Evolutionary conservation across 2,329 filamentous ascomycete species (phyloP).

Genomic region (Fusarium metavorans): DNA sequence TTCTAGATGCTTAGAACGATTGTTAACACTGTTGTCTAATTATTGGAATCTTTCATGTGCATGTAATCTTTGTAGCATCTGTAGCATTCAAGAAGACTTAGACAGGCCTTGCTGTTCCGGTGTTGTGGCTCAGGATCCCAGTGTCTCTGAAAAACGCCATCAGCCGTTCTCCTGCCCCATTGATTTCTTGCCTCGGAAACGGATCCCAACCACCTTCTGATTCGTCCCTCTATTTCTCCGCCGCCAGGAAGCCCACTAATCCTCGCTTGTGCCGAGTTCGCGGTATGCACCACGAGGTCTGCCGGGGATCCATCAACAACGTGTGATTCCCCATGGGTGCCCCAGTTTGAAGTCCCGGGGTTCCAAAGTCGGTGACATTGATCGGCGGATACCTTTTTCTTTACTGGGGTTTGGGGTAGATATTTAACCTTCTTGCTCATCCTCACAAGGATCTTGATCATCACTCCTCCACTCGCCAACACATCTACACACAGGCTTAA

Average conservation of each 20-base stretch:
- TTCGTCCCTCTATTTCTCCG: neutral
- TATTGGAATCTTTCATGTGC: neutral
- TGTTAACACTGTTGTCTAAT: neutral
- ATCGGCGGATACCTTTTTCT: neutral
- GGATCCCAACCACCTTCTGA: neutral
- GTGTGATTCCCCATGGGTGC: slow-evolving; percentile 27
- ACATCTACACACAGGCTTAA: neutral
- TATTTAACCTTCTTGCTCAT: slow-evolving; percentile 1
- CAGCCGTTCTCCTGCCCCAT: neutral
- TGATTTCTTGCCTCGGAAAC: neutral
- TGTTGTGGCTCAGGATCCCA: neutral
- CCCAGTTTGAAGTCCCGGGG: slow-evolving; percentile 11
- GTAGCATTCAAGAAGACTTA: neutral
- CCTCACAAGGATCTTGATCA: neutral
- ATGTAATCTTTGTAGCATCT: neutral
- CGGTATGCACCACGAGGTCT: neutral
- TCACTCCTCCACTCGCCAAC: neutral
- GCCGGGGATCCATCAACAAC: slow-evolving; percentile 11
- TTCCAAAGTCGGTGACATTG: neutral
- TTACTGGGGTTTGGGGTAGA: neutral
- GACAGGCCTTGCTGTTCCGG: neutral
- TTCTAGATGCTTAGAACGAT: neutral
- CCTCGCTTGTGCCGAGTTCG: neutral
- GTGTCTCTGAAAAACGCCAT: neutral
- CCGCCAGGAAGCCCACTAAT: neutral